phyloP scores from a whole-genome alignment of 2,329 filamentous ascomycete genomes.

The Colletotrichum sp. region DNA sequence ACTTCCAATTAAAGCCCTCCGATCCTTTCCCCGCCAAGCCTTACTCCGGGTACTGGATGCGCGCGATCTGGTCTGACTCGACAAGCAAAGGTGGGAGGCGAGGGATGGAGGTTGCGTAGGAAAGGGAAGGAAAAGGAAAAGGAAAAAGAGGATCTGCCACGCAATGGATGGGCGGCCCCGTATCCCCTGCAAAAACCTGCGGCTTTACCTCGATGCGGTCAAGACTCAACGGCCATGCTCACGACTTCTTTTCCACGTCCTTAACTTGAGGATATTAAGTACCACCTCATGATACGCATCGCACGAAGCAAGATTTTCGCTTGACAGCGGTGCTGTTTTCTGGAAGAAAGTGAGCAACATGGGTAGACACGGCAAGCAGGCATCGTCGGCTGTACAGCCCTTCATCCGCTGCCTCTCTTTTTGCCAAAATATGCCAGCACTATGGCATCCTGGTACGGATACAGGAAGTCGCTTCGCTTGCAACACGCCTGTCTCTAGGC shows the following conservation, averaged over 20 bases:
- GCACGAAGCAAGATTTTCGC: background rate
- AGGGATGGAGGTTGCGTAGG: background rate
- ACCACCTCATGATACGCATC: slow-evolving; percentile 1
- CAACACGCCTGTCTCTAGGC: background rate
- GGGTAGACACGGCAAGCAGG: background rate
- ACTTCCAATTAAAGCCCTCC: background rate
- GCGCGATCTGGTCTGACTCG: background rate
- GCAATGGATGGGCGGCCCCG: background rate
- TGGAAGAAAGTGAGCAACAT: background rate
- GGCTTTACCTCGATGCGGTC: slow-evolving; percentile 11
- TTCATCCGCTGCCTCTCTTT: background rate
- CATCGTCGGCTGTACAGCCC: background rate
- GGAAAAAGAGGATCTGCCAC: slow-evolving; percentile 8
- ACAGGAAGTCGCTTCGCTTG: background rate
- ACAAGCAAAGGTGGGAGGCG: background rate
- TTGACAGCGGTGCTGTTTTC: background rate
- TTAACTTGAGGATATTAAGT: slow-evolving; percentile 21
- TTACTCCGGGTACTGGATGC: background rate
- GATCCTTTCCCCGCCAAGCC: background rate
- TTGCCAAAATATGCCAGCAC: background rate
- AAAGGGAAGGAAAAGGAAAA: background rate
- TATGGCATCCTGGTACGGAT: background rate
- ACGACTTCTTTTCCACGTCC: background rate
- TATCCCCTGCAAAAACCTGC: slow-evolving; percentile 10
- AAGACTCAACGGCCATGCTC: slow-evolving; percentile 7